These are phyloP conservation scores for Exophiala sp. DNA, from an alignment of 2,329 filamentous ascomycete species.

Conservation along the genomic window DNA sequence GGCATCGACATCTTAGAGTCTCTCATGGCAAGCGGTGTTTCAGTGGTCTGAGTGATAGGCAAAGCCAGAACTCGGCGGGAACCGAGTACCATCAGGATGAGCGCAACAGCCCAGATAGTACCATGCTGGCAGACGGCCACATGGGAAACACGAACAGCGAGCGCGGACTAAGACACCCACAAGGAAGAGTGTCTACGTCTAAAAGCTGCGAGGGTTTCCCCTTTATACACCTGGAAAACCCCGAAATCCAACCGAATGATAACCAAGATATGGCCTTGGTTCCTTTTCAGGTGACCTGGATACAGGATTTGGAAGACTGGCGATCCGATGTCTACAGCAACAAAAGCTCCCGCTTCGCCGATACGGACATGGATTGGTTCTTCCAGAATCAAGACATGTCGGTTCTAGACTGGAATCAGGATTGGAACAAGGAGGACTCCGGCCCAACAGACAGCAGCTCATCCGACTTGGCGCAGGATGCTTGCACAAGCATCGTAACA, in stretches of 20 bases:
- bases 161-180: too few relatives aligned
- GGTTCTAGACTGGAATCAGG: not conserved
- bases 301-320: constrained; percentile 1
- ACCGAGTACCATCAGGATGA: not conserved
- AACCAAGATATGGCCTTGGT: too few relatives aligned
- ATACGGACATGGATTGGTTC: constrained; percentile 8
- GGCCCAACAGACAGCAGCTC: not conserved
- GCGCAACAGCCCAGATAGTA: not conserved
- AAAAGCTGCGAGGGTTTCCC: too few relatives aligned
- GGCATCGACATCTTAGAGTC: constrained; percentile 5
- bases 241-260: too few relatives aligned
- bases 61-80: not conserved
- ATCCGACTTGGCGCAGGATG: too few relatives aligned
- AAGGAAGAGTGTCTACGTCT: too few relatives aligned
- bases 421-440: not conserved
- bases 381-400: constrained; percentile 2
- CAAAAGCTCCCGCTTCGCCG: not conserved
- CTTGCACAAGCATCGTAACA: too few relatives aligned
- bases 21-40: constrained; percentile 2
- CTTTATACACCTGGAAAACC: too few relatives aligned
- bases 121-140: not conserved
- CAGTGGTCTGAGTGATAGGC: not conserved
- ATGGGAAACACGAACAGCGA: not conserved
- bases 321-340: not conserved
- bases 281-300: not conserved